Conservation (phyloP, 2,329 filamentous ascomycete species). For the Cladosporium sp. region DNA sequence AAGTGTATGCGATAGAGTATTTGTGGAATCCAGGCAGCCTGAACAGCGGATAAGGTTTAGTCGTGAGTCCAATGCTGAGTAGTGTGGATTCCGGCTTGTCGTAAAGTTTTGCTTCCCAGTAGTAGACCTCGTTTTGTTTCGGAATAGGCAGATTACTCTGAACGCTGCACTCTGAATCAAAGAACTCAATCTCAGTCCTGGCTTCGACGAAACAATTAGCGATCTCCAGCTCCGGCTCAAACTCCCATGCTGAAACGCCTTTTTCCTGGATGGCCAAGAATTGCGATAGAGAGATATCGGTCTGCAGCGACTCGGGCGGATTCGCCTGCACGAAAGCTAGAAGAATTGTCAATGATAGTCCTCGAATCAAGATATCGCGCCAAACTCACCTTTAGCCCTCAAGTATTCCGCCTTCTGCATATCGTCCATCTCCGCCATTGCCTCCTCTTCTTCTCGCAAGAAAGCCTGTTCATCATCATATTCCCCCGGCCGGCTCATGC, state of each 20-base stretch:
- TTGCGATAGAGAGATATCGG: slow-evolving; percentile 95
- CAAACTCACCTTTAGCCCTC: slow-evolving; percentile 80
- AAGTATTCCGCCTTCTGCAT: slow-evolving; percentile 86
- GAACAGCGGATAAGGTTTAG: slow-evolving; percentile 95
- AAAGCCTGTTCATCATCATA: slow-evolving; percentile 98
- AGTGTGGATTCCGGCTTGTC: slow-evolving; percentile 90
- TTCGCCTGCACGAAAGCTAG: slow-evolving; percentile 91
- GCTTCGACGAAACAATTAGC: slow-evolving; percentile 98
- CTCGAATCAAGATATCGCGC: not conserved
- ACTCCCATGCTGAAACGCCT: slow-evolving; percentile 99
- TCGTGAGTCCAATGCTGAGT: slow-evolving; percentile 90
- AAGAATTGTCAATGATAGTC: slow-evolving; percentile 31
- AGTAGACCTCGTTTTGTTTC: slow-evolving; percentile 99
- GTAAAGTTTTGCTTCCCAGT: slow-evolving; percentile 99
- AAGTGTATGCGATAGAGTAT: slow-evolving; percentile 87
- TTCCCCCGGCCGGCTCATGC: slow-evolving; percentile 89
- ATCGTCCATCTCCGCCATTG: slow-evolving; percentile 93
- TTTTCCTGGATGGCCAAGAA: slow-evolving; percentile 99
- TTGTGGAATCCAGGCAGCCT: slow-evolving; percentile 92
- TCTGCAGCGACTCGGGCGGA: slow-evolving; percentile 90
- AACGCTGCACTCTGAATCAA: slow-evolving; percentile 95
- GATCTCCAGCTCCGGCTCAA: slow-evolving; percentile 97
- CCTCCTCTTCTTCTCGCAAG: slow-evolving; percentile 89
- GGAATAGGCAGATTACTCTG: slow-evolving; percentile 95
- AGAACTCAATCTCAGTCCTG: slow-evolving; percentile 97